Conservation (phyloP, 306 rosid species). For the Mucuna pruriens region DNA sequence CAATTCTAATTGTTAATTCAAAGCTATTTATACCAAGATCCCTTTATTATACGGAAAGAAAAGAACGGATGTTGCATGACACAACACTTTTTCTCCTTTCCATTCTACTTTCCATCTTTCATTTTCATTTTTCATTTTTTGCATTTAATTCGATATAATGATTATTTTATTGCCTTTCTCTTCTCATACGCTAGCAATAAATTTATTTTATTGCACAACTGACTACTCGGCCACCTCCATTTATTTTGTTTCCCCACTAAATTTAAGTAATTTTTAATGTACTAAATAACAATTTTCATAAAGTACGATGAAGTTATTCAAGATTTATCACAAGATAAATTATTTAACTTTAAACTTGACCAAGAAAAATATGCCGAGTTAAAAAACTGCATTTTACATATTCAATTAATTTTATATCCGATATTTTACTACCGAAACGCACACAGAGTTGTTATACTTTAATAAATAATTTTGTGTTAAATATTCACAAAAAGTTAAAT, state of each 20-base stretch:
- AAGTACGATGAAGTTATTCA: not conserved
- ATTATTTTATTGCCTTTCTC: not conserved
- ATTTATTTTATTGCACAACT: not conserved
- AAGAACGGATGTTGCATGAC: not conserved
- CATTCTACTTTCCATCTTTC: not conserved
- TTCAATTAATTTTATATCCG: too few relatives aligned
- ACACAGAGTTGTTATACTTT: too few relatives aligned
- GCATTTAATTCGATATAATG: not conserved
- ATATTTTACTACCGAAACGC: too few relatives aligned
- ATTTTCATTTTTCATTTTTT: not conserved
- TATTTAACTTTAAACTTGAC: not conserved
- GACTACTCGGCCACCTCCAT: not conserved
- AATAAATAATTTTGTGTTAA: too few relatives aligned
- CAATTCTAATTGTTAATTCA: not conserved
- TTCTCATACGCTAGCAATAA: not conserved
- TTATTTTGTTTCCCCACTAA: not conserved
- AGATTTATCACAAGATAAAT: not conserved
- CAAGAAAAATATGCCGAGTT: not conserved
- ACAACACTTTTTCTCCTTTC: not conserved
- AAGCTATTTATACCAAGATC: not conserved
- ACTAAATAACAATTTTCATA: not conserved
- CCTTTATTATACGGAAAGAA: not conserved
- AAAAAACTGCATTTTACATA: too few relatives aligned
- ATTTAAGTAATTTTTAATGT: not conserved
- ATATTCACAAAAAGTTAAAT: too few relatives aligned